A percentile compares a stretch with the other conserved stretches of the same genome.
phyloP scores from a whole-genome alignment of 805 yeast genomes.

The Cyberlindnera petersonii region DNA sequence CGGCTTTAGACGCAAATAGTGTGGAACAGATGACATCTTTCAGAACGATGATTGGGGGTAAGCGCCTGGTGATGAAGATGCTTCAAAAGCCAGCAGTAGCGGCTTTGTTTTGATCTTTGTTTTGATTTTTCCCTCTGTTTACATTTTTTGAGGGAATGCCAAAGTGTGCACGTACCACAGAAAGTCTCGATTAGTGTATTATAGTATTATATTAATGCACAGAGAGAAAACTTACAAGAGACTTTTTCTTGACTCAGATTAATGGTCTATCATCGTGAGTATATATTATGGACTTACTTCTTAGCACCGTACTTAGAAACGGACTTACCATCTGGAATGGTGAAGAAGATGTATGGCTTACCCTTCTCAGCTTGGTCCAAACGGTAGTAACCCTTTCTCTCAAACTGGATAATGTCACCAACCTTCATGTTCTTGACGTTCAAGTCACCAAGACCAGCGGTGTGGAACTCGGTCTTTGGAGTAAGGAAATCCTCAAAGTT shows the following conservation, averaged over 20 bases:
- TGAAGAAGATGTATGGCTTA: slow-evolving; percentile 71
- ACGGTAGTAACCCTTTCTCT: slow-evolving; percentile 94
- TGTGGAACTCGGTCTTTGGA: slow-evolving; percentile 78
- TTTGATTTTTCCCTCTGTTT: background rate
- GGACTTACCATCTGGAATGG: slow-evolving; percentile 94
- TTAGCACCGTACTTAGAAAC: slow-evolving; percentile 62
- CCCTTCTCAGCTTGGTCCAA: slow-evolving; percentile 62
- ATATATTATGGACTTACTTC: slow-evolving; percentile 9
- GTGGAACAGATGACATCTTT: slow-evolving; percentile 28
- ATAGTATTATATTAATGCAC: no score
- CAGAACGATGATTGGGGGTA: no score
- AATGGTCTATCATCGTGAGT: background rate
- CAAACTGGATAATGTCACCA: slow-evolving; percentile 90
- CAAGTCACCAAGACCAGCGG: slow-evolving; percentile 73
- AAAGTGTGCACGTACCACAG: no score
- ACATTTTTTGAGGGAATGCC: no score
- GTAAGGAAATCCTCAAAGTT: slow-evolving; percentile 90
- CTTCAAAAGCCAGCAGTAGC: no score
- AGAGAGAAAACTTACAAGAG: no score
- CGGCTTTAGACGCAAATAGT: slow-evolving; percentile 38
- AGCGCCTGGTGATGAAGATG: background rate
- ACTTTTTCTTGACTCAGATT: no score
- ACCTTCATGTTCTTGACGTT: slow-evolving; percentile 72
- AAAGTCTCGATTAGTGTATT: no score
- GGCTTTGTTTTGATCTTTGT: background rate